Evolutionary conservation across 345 rosid genomes (phyloP), one percentile per base, ranked within the genome.

Genomic region (Bruguiera sexangula): DNA sequence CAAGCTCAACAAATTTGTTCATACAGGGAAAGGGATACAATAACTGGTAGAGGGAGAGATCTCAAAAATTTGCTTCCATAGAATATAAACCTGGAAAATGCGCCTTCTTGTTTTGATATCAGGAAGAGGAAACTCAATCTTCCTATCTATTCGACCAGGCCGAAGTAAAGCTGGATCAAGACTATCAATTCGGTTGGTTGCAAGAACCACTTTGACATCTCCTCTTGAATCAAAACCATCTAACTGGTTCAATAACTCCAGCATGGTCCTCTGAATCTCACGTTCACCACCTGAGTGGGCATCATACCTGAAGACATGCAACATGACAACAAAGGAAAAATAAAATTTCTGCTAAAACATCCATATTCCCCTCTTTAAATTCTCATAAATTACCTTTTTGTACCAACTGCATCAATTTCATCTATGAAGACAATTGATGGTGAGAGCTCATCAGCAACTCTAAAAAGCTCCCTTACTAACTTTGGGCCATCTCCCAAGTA

Each of bases 401-500:
- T 71, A 43, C 80, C 80, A 50, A 77, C 67, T 19, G 73, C 77
- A 72, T 77, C 80, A 58, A 77, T 73, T 73, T 77, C 77, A 68
- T 73, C 80, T 20, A 72, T 77, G 63, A 77, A 96, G 67, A 96
- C 97, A 24, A 96, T 92, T 34, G 98, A 89, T 63, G 99, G 98
- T 43, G 97, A 92, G 53, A 89, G 89, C n/a, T 95, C 99, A 83
- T 95, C 97, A 3, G 98, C 98, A 76, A 95, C 99, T 77, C 97
- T 84, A 76, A 95, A 95, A 58, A 95, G 98, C 74, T 95, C 99
- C 68, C 98, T 87, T 73, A 95, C 99, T 66, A 95, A 76, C 78
- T 95, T 95, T 30, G 99, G 99, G 63, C 98, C 99, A 69, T 96
- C 99, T 78, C 99, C 99, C 78, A 96, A 74, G 84, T 96, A 96